Base-by-base conservation (phyloP, 2,329 filamentous ascomycete genomes). In the Geosmithia morbida region DNA sequence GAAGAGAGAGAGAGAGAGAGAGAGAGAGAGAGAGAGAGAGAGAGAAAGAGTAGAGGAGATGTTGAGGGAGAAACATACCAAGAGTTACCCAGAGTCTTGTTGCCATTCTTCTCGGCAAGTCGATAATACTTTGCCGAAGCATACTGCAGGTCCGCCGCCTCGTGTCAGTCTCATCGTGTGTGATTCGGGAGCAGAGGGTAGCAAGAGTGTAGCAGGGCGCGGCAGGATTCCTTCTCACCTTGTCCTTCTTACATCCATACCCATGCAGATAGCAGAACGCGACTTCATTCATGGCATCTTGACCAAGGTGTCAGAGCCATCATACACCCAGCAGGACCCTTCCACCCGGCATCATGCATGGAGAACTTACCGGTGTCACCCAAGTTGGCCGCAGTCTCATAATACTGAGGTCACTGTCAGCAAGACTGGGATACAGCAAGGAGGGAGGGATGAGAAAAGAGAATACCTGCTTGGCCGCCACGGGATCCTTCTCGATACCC, bases 231-330 rank as follows among this genome's bases (percentile, higher is more conserved):
- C n/a, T n/a, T n/a, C n/a, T n/a, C n/a, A 96, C 90, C 85, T 95
- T 97, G 71, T 98, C 89, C 65, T 97, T 98, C 65, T 88, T 92
- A 59, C 88, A 90, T 33, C 92, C 92, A 65, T 94, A 95, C n/a
- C 92, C 92, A 61, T 96, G 85, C 26, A 94, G 66, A 72, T 92
- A 97, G 69, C 92, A 98, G 87, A 88, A 94, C 37, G 82, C 92
- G 47, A 83, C 83, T 65, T 97, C 90, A 61, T 96, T 95, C 89
- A 97, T 95, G 49, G 89, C 92, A 68, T 98, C 92, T 81, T 55
- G 51, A n/a, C n/a, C n/a, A 37, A 18, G 19, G 13, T n/a, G 41
- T 46, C 19, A 46, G 37, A n/a, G n/a, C n/a, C n/a, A n/a, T n/a
- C n/a, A n/a, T n/a, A n/a, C n/a, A n/a, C n/a, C n/a, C n/a, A n/a